Base-by-base conservation (phyloP, 495 filamentous ascomycete genomes). In the Podospora pseudocomata region DNA sequence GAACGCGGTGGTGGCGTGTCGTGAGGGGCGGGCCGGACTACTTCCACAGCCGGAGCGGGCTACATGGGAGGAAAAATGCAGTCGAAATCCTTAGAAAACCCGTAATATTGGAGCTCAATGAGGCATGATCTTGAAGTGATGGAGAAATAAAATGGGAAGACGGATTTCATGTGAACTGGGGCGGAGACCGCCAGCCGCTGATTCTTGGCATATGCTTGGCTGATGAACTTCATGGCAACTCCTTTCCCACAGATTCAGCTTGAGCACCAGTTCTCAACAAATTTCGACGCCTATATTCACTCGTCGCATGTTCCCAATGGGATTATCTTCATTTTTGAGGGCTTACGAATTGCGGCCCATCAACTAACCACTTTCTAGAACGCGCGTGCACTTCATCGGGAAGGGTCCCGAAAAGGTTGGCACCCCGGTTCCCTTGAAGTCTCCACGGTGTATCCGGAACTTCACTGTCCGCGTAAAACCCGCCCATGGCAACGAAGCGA, bases 381-480 rank as follows among this genome's bases (percentile, higher is more conserved):
- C 39, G 9, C 39, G 39, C 39, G 39, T 49, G 9, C 9, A 49
- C 39, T 19, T 44, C 61, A 64, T 58, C 61, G 56, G 65, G 28
- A 59, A 44, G 11, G 54, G 55, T 44, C 23, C 71, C 68, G 68
- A 68, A 9, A 61, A 66, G 16, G 63, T 5, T n/a, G 26, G 26
- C 55, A 34, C 61, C 61, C 61, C 27, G 61, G 20, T 27, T 61
- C 61, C 63, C 53, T 19, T 54, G 44, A 15, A 28, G n/a, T 34
- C 59, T 53, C 68, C 69, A 69, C 55, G 56, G 62, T 65, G 18
- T 66, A 68, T 68, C 69, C 70, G 72, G 72, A 73, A 65, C 56
- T 26, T 69, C 28, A 58, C 23, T 59, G 63, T 72, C 69, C 72
- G 72, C 54, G 30, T 32, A 64, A 57, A 7, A 27, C 20, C 39